Base-by-base conservation (phyloP, 192 early-diverging fungal genomes). In the Spizellomyces punctatus region DNA sequence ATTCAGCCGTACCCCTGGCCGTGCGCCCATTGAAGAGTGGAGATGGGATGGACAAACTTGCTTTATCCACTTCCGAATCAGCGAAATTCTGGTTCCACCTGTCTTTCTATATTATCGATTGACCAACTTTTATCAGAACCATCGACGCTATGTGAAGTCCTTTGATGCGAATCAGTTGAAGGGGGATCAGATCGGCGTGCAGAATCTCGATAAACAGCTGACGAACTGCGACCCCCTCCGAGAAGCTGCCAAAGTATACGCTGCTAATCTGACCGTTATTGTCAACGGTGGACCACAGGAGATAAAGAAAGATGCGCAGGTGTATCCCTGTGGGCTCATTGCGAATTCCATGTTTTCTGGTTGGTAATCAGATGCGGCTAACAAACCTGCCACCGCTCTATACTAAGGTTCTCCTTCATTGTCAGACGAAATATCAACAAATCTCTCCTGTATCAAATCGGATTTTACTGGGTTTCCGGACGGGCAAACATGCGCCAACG, bases 101-200 rank as follows among this genome's bases (percentile, higher is more conserved):
- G 91, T 99, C 66, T 98, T 90, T 71, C 68, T 99, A 59, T 99
- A 98, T 80, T 98, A 98, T 73, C 82, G 92, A 56, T 88, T 99
- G 62, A 96, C 96, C 44, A 95, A 96, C 79, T 99, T 99, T 80
- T 99, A 96, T 79, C 98, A 99, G 78, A 99, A 99, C 84, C 95
- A 99, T 71, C 89, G 98, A 49, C 88, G 91, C 62, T 99, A 99
- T 73, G 93, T 98, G 22, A 95, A 96, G 76, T 91, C 89, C 77
- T 88, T 93, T 73, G 89, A 92, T 75, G 77, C 86, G 42, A 86
- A 89, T 62, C 96, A 99, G 75, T 86, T 98, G 8, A 81, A 84
- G 43, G 95, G 95, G 41, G 65, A 67, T 10, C 1, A 43, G 17
- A 54, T 54, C 0, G 50, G 50, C 50, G 27, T 2, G 27, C 0